Evolutionary conservation across 192 early-diverging fungal genomes (phyloP).

Genomic region (Backusella sp.): DNA sequence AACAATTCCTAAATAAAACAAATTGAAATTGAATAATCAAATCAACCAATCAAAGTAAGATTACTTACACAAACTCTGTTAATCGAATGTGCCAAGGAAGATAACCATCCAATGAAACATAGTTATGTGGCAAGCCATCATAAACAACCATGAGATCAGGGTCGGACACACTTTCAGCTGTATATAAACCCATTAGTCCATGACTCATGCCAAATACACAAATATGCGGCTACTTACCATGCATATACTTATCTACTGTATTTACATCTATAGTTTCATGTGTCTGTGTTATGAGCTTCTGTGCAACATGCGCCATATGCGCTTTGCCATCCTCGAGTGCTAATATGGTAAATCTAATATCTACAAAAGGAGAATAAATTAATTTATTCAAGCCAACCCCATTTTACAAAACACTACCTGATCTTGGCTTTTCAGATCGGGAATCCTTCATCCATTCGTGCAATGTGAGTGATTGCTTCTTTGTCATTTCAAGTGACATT

Average conservation of each 20-base stretch:
- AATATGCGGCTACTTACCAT: conserved; percentile 33
- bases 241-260: conserved; percentile 48
- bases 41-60: background rate
- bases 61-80: conserved; percentile 30
- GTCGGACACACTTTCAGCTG: conserved; percentile 15
- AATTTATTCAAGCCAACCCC: background rate
- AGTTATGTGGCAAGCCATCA: conserved; percentile 34
- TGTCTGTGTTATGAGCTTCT: background rate
- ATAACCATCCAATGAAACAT: conserved; percentile 34
- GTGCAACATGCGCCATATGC: conserved; percentile 9
- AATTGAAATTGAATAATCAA: background rate
- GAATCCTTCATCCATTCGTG: conserved; percentile 20
- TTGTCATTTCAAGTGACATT: conserved; percentile 16
- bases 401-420: background rate
- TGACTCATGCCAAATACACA: conserved; percentile 5
- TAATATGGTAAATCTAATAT: conserved; percentile 13
- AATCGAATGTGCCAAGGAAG: conserved; percentile 34
- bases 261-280: conserved; percentile 31
- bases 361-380: conserved; percentile 1
- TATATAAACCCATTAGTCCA: conserved; percentile 4
- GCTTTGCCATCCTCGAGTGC: conserved; percentile 9
- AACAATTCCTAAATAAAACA: conserved; percentile 4
- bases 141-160: conserved; percentile 35
- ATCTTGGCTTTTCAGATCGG: background rate
- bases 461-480: conserved; percentile 20